Base-by-base conservation (phyloP, 2,329 filamentous ascomycete species). In the Pseudocercospora eumusae region DNA sequence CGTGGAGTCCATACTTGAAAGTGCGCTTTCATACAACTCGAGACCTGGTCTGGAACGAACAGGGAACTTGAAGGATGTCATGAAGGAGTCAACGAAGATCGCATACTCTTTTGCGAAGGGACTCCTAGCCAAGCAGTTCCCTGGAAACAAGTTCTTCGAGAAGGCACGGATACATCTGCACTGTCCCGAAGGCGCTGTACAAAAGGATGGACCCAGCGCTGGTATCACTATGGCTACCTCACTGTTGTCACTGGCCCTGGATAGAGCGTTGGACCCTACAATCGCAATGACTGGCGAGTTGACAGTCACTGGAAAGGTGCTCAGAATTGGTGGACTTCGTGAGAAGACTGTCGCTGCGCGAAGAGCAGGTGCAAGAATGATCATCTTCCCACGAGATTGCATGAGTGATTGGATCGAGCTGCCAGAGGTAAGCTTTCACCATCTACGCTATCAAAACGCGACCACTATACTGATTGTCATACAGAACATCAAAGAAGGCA, bases 211-310 rank as follows among this genome's bases (percentile, higher is more conserved):
- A 11, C 81, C 81, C 0, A 78, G 75, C 52, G 95, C 95, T 20
- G 95, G 95, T 75, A 95, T 99, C 73, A 99, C 95, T 6, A 99
- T 99, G 95, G 90, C 95, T n/a, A 96, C 92, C 6, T 92, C 90
- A 62, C 79, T 99, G 70, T 82, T 99, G 56, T 93, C 90, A 57
- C 81, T 99, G 64, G 93, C 92, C 8, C 80, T 98, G 42, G 86
- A 96, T 68, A 84, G 84, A 50, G 84, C 88, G 15, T 83, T 99
- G 55, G 84, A 92, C 73, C 91, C 93, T 6, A 92, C 91, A 0
- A 88, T 98, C 69, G 93, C 96, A 62, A 99, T 99, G 95, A 99
- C 95, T 0, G 95, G 95, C 66, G 95, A 99, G 78, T 82, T 99
- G 66, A 99, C 96, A 1, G 87, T 99, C 57, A 99, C 95, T 1